phyloP scores from a whole-genome alignment of 2,329 filamentous ascomycete genomes.

The Dothistroma septosporum region DNA sequence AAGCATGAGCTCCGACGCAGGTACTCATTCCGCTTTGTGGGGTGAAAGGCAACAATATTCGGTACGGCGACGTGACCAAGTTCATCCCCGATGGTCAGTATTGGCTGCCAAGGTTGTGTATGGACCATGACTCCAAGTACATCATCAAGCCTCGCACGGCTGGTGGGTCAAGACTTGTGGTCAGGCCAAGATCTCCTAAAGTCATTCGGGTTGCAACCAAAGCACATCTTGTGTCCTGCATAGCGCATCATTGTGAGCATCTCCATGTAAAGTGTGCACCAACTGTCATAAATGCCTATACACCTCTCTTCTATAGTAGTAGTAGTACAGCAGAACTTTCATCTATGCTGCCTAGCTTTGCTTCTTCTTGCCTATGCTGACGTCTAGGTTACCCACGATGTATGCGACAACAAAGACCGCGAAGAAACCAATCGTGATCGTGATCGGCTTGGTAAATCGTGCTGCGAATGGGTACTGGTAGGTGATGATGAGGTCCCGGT shows the following conservation, averaged over 20 bases:
- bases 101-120: too few relatives aligned
- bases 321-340: conserved; percentile 9
- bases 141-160: too few relatives aligned
- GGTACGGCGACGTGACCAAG: background rate
- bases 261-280: background rate
- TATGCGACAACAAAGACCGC: conserved; percentile 71
- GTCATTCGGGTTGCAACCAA: background rate
- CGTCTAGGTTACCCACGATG: conserved; percentile 71
- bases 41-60: background rate
- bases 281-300: background rate
- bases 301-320: conserved; percentile 7
- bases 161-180: too few relatives aligned
- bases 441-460: conserved; percentile 77
- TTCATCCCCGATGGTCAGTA: too few relatives aligned
- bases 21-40: too few relatives aligned
- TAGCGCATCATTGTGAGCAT: background rate
- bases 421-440: conserved; percentile 70
- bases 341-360: conserved; percentile 16
- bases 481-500: conserved; percentile 75
- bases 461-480: conserved; percentile 79
- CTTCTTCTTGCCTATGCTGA: conserved; percentile 61
- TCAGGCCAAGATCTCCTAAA: too few relatives aligned
- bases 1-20: background rate
- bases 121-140: too few relatives aligned
- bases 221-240: background rate